phyloP scores from a whole-genome alignment of 331 rosid genomes.

The Malus hybrid region DNA sequence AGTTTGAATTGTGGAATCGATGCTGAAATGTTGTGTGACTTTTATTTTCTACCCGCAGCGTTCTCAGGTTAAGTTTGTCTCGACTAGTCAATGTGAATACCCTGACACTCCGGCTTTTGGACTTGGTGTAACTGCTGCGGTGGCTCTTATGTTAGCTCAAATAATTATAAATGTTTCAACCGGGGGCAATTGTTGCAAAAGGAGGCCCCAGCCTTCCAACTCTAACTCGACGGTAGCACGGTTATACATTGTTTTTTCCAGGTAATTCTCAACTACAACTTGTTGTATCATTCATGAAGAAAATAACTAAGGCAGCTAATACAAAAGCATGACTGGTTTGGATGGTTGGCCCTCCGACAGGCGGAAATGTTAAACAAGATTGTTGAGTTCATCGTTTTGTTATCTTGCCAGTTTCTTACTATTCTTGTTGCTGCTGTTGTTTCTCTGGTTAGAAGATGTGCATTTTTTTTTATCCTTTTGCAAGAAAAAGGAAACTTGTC shows the following conservation, averaged over 20 bases:
- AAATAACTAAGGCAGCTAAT: neutral
- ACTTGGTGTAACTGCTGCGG: slow-evolving; percentile 76
- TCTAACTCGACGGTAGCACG: slow-evolving; percentile 57
- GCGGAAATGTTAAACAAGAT: neutral
- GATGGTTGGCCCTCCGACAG: neutral
- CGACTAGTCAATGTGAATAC: slow-evolving; percentile 30
- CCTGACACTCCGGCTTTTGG: slow-evolving; percentile 70
- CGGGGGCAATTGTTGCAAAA: slow-evolving; percentile 75
- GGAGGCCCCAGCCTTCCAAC: slow-evolving; percentile 35
- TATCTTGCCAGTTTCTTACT: neutral
- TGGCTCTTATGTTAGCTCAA: slow-evolving; percentile 63
- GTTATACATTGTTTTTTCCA: slow-evolving; percentile 61
- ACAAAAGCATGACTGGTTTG: neutral
- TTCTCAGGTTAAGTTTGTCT: slow-evolving; percentile 36
- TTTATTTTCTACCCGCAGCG: slow-evolving; percentile 29
- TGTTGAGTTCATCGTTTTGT: too few species aligned
- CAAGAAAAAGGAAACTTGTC: too few species aligned
- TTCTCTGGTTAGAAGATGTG: too few species aligned
- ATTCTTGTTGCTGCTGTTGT: too few species aligned
- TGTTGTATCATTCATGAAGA: neutral
- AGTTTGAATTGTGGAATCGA: neutral
- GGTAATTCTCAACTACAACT: slow-evolving; percentile 36
- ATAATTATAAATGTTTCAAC: slow-evolving; percentile 48
- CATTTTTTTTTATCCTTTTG: too few species aligned
- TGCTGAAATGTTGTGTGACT: neutral